Evolutionary conservation across 1,139 yeast species (phyloP), one percentile per base, ranked within the genome.

Genomic region (Scheffersomyces cryptocercus): DNA sequence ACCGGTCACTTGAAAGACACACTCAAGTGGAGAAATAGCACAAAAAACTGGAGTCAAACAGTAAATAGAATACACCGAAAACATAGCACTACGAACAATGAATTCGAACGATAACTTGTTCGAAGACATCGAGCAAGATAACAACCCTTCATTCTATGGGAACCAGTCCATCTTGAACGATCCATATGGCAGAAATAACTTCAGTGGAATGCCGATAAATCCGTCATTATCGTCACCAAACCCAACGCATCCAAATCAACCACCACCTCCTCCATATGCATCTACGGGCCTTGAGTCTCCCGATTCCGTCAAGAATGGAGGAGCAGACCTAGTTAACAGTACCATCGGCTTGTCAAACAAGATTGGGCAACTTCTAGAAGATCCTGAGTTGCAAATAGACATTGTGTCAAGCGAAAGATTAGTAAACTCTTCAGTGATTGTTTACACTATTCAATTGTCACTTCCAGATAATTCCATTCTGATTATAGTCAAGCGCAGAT

Each of bases 81-180:
- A 16, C 20, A 16, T 16, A 16, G 20, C 20, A 16, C 6, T 5
- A 16, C 4, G 20, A 16, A 16, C 4, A 5, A 16, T 16, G 20
- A 16, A 16, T 16, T 16, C 20, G 51, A 48, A 44, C 34, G 54
- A 48, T 15, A 50, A 48, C 35, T 43, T 53, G 29, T 67, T 67
- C 46, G 70, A 63, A 45, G 77, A 72, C 49, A 70, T 73, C 39
- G 79, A 74, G 49, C 77, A 73, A 53, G 79, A 74, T 53, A 74
- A 74, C 57, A 74, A 74, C 48, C 79, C 79, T 14, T 73, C 76
- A 30, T 67, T 73, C 47, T 74, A 70, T 51, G 74, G 73, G 24
- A 62, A 57, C 46, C 67, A 56, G 36, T 63, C 68, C 14, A 60
- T 61, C 9, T 37, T 65, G 24, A 55, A 51, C 37, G 65, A 62